These are phyloP conservation scores for Leccinum fuscescens DNA, from an alignment of 1,284 basidiomycete species.

Conservation along the genomic window DNA sequence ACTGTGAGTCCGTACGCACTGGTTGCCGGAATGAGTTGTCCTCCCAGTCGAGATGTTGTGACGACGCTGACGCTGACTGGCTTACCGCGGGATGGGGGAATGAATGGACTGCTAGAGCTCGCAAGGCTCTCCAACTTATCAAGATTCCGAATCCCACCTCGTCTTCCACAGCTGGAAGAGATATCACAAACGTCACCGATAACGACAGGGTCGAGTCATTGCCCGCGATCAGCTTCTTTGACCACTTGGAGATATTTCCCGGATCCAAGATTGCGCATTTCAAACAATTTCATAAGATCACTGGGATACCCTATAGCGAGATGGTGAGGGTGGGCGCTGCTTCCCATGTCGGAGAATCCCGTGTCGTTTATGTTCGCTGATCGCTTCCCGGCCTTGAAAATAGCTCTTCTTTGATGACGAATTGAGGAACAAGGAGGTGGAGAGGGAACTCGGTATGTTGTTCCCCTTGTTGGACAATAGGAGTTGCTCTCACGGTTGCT, in stretches of 20 bases:
- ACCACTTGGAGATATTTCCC: slow-evolving; percentile 81
- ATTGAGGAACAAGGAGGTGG: slow-evolving; percentile 72
- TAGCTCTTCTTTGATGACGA: slow-evolving; percentile 88
- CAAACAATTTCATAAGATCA: slow-evolving; percentile 63
- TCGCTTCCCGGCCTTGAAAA: background rate
- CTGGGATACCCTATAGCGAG: slow-evolving; percentile 78
- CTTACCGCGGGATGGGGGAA: background rate
- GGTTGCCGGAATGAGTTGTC: background rate
- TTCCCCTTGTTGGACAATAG: background rate
- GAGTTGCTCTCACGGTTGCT: slow-evolving; percentile 1
- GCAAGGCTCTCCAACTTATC: slow-evolving; percentile 70
- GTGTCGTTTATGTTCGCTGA: background rate
- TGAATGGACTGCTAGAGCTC: slow-evolving; percentile 50
- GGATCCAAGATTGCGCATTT: slow-evolving; percentile 86
- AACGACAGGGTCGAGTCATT: too few species aligned
- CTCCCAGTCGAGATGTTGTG: background rate
- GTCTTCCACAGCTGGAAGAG: too few species aligned
- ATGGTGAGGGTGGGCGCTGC: slow-evolving; percentile 55
- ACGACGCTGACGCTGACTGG: background rate
- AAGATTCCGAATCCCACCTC: slow-evolving; percentile 59
- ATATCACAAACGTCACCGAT: too few species aligned
- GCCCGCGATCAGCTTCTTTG: too few species aligned
- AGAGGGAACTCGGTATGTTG: slow-evolving; percentile 40
- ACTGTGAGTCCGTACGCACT: slow-evolving; percentile 48
- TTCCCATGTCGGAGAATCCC: background rate